Conservation (phyloP, 495 filamentous ascomycete species). For the Hamigera avellanea region DNA sequence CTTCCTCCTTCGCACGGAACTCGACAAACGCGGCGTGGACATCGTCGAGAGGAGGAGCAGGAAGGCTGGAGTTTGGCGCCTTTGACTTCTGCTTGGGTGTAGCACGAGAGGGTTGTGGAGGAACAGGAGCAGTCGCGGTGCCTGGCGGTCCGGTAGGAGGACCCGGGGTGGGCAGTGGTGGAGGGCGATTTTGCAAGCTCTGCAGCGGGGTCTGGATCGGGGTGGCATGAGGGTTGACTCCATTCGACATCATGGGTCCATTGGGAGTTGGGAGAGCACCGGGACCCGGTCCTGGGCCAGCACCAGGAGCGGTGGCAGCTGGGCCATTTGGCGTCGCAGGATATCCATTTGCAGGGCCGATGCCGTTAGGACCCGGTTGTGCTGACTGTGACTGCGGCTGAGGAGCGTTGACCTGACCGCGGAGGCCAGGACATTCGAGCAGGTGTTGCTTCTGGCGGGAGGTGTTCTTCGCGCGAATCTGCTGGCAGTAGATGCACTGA, state of each 20-base stretch:
- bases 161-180: conserved; percentile 28
- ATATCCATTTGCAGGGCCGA: conserved; percentile 33
- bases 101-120: conserved; percentile 20
- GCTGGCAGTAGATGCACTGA: conserved; percentile 49
- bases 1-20: conserved; percentile 46
- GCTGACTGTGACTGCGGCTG: conserved; percentile 28
- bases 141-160: conserved; percentile 17
- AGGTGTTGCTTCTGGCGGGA: conserved; percentile 46
- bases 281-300: conserved; percentile 18
- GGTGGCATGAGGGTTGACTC: conserved; percentile 33
- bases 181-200: conserved; percentile 25
- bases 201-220: conserved; percentile 34
- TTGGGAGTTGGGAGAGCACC: conserved; percentile 26
- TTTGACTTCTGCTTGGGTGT: conserved; percentile 36
- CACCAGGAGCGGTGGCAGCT: conserved; percentile 21
- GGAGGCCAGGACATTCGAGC: conserved; percentile 41
- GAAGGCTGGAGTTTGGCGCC: conserved; percentile 24
- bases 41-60: conserved; percentile 37
- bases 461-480: conserved; percentile 47
- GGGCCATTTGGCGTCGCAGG: conserved; percentile 34
- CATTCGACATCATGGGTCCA: conserved; percentile 32
- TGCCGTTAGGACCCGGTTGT: conserved; percentile 30
- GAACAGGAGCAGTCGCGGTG: conserved; percentile 18
- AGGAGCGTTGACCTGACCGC: conserved; percentile 33
- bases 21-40: conserved; percentile 45